Conservation (phyloP, 2,329 filamentous ascomycete genomes). For the Monilinia fructicola region DNA sequence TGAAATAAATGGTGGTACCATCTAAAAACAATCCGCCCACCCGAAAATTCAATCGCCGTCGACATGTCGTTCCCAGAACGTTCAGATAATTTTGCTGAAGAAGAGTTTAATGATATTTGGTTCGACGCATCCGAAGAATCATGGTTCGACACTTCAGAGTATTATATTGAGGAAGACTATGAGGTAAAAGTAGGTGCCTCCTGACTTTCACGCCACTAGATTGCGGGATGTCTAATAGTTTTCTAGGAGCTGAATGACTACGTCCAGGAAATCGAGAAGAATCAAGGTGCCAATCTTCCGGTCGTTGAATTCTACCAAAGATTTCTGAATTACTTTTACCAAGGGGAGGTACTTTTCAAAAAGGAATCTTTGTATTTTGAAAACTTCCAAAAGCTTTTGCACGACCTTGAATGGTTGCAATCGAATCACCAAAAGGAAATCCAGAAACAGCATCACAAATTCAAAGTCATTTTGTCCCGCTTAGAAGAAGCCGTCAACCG, state of each 20-base stretch:
- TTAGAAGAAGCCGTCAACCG: not conserved
- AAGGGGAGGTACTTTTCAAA: not conserved
- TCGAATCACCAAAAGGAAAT: not conserved
- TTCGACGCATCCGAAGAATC: not conserved
- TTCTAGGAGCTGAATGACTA: not conserved
- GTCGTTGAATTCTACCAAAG: not conserved
- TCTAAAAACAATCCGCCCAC: too few species aligned
- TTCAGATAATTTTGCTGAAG: not conserved
- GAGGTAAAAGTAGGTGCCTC: not conserved
- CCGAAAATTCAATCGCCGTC: not conserved
- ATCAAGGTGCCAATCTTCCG: not conserved
- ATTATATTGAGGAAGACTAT: not conserved
- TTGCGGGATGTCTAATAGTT: not conserved
- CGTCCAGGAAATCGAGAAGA: not conserved
- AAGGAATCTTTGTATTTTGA: not conserved
- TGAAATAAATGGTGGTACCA: too few species aligned
- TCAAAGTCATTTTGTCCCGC: not conserved
- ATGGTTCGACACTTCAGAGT: not conserved
- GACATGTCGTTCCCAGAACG: not conserved
- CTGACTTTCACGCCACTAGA: not conserved
- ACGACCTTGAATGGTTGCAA: not conserved
- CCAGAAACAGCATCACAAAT: not conserved
- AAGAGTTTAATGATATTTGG: not conserved
- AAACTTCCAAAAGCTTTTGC: not conserved
- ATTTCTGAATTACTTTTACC: not conserved